phyloP scores from a whole-genome alignment of 2,329 filamentous ascomycete genomes.

The Colletotrichum sp. region DNA sequence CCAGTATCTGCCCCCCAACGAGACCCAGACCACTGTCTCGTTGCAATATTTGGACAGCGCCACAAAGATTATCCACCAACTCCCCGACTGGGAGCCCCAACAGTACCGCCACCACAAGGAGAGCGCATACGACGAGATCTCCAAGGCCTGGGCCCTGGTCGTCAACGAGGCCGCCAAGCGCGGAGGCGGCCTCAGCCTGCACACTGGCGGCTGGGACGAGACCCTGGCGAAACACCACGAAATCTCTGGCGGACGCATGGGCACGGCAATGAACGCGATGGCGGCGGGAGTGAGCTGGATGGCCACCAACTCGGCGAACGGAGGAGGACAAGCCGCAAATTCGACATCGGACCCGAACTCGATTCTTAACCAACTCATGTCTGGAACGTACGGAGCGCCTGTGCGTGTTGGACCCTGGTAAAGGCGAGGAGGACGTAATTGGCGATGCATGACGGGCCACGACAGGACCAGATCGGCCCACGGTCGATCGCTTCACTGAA shows the following conservation, averaged over 20 bases:
- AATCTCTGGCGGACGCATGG: conserved; percentile 80
- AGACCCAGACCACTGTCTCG: conserved; percentile 82
- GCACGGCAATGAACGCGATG: conserved; percentile 80
- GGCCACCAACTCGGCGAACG: conserved; percentile 34
- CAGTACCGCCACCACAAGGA: conserved; percentile 93
- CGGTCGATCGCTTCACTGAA: conserved; percentile 8
- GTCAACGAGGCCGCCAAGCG: conserved; percentile 90
- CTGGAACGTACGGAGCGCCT: conserved; percentile 62
- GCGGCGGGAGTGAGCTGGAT: conserved; percentile 80
- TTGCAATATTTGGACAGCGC: conserved; percentile 88
- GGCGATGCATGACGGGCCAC: neutral
- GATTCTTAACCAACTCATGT: conserved; percentile 67
- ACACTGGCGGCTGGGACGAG: conserved; percentile 92
- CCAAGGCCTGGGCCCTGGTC: conserved; percentile 89
- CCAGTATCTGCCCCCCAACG: conserved; percentile 91
- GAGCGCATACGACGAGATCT: conserved; percentile 94
- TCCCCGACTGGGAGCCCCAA: conserved; percentile 90
- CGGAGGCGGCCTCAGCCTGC: conserved; percentile 86
- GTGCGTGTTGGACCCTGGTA: conserved; percentile 70
- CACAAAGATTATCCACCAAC: conserved; percentile 85
- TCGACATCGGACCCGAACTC: conserved; percentile 53
- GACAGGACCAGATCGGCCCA: neutral
- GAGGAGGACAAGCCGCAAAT: conserved; percentile 14
- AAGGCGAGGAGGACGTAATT: neutral
- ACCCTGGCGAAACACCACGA: conserved; percentile 87